Base-by-base conservation (phyloP, 208 protist genomes). In the Porcisia hertigi region DNA sequence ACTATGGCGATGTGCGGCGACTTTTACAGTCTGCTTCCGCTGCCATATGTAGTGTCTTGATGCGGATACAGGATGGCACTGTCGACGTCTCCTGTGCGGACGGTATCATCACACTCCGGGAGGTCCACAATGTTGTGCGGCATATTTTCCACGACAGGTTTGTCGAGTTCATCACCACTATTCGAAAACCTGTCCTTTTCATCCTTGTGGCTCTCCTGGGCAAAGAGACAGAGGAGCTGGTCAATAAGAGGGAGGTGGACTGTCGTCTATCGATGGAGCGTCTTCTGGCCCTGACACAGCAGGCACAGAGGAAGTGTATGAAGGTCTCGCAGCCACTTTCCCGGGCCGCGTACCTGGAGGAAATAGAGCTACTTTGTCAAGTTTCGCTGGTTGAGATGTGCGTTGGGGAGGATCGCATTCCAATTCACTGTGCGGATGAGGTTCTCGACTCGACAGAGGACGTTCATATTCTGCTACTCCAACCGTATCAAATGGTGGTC, bases 141-240 rank as follows among this genome's bases (percentile, higher is more conserved):
- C 88, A 95, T 75, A 94, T 95, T 78, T 97, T 95, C 79, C 91
- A 95, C 67, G 93, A 97, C 80, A 75, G 93, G 30, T 97, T 97
- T 83, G 81, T 94, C 3, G 91, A 95, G 73, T 97, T 95, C 73
- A 89, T 95, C 75, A 91, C 91, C 66, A 88, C 86, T 12, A 80
- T 97, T 73, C 73, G 80, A 47, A 79, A 83, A 6, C 91, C 91
- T 7, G 81, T 89, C 63, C 67, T 95, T 4, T 97, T 94, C 79
- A 86, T 95, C 45, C 82, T 78, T 59, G 81, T 95, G 62, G 82
- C 81, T 55, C 80, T 94, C 16, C 65, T 97, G 39, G 91, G 88
- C 20, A 85, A 89, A 66, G 87, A 94, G 74, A 93, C 87, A n/a
- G 81, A 87, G 49, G 83, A 83, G 54, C 62, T 93, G 16, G 86